Evolutionary conservation across 2,329 filamentous ascomycete genomes (phyloP), one percentile per base, ranked within the genome.

Genomic region (Coniochaeta sp.): DNA sequence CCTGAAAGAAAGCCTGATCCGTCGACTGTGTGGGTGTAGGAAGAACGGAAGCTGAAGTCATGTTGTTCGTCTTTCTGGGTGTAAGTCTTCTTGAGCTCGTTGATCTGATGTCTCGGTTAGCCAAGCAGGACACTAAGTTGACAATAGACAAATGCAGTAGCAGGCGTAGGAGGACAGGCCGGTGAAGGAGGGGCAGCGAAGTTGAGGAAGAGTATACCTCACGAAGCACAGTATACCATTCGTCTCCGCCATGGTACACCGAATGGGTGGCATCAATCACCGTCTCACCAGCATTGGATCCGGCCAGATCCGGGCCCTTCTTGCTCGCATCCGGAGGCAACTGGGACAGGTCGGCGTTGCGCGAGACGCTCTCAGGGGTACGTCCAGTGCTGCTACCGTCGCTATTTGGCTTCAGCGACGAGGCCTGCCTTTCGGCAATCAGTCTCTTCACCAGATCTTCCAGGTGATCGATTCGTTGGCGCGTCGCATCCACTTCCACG

Each of bases 21-120:
- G 51, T 62, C 57, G 24, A 62, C 60, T 3, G 52, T 54, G 26
- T 56, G 52, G 9, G 56, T 56, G 18, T 51, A 49, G 5, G 42
- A 20, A 5, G 67, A 71, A 4, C 69, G 70, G 10, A 55, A n/a
- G 27, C 28, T 30, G 31, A 52, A 48, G 22, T 58, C 54, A 22
- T 24, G 38, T 2, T 51, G 20, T 12, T 56, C 52, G 48, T 58
- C 54, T 14, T 58, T 55, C 27, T 60, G 55, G 50, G 22, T 57
- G 49, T 56, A 61, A 10, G 54, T 51, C 6, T 50, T 56, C 47
- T 60, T 61, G 26, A 63, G 55, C 31, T 62, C 56, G 32, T 59
- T 62, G 42, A 63, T 60, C 61, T 63, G 26, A 13, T 16, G 3
- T 4, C 18, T 14, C 22, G 24, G 22, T 28, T n/a, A n/a, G n/a